Evolutionary conservation across 345 rosid species (phyloP).

Genomic region (Eutrema yunnanense): DNA sequence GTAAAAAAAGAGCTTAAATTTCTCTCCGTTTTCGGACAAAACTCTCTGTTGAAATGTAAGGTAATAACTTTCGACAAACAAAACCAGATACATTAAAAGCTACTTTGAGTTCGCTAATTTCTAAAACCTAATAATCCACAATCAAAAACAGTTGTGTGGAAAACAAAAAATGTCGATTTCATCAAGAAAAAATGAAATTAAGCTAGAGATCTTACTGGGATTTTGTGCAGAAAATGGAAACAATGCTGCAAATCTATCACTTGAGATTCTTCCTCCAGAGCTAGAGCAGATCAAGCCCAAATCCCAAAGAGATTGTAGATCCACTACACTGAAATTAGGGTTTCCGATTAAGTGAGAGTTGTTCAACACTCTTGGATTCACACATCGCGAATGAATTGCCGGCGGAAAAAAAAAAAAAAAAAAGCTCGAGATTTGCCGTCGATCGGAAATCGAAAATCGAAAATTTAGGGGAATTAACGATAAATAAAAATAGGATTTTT

Average conservation of each 20-base stretch:
- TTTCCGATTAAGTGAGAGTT: slow-evolving; percentile 1
- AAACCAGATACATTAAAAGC: neutral
- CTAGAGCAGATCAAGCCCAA: slow-evolving; percentile 36
- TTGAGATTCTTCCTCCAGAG: neutral
- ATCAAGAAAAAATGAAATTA: neutral
- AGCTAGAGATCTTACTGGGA: slow-evolving; percentile 21
- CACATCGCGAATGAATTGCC: slow-evolving; percentile 1
- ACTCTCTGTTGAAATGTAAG: neutral
- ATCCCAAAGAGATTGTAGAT: slow-evolving; percentile 51
- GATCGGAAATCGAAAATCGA: slow-evolving; percentile 29
- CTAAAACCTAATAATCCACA: neutral
- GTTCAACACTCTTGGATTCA: neutral
- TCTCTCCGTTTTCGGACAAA: slow-evolving; percentile 1
- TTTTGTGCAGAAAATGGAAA: neutral
- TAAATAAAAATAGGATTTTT: slow-evolving; percentile 2
- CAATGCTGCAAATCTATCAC: slow-evolving; percentile 11
- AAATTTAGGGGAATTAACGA: slow-evolving; percentile 28
- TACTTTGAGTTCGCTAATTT: neutral
- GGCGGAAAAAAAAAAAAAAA: neutral
- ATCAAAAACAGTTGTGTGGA: neutral
- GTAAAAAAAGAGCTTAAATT: slow-evolving; percentile 10
- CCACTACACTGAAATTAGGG: slow-evolving; percentile 5
- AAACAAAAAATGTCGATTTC: neutral
- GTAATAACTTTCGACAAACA: neutral
- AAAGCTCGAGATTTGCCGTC: slow-evolving; percentile 23